These are phyloP conservation scores for Striga asiatica DNA, from an alignment of 257 asterid species.

Conservation along the genomic window DNA sequence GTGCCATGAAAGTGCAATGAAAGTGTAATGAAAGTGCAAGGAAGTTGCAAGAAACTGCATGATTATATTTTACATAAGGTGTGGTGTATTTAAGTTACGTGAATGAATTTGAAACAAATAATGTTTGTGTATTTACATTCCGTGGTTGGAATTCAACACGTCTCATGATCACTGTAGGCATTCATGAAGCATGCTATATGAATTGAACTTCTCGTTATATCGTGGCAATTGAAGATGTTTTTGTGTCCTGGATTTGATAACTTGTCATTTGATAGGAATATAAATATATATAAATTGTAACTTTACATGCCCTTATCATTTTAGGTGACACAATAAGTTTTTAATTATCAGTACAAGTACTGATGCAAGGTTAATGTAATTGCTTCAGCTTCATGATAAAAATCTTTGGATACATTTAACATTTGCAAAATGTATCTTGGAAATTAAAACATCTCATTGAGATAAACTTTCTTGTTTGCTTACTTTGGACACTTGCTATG, in stretches of 20 bases:
- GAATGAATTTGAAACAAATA: too few relatives aligned
- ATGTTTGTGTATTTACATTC: too few relatives aligned
- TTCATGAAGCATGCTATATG: background rate
- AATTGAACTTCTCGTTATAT: background rate
- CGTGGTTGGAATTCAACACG: too few relatives aligned
- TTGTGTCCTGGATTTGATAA: background rate
- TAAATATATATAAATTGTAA: background rate
- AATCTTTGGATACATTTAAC: too few relatives aligned
- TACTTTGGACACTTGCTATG: background rate
- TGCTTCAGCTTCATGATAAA: too few relatives aligned
- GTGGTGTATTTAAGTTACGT: too few relatives aligned
- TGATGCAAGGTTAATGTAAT: background rate
- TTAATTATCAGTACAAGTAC: background rate
- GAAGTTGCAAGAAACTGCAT: too few relatives aligned
- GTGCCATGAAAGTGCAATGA: too few relatives aligned
- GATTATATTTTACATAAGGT: too few relatives aligned
- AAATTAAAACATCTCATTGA: background rate
- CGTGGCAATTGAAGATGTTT: background rate
- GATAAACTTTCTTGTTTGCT: background rate
- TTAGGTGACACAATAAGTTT: background rate
- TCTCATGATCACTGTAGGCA: constrained; percentile 3
- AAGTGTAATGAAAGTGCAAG: too few relatives aligned
- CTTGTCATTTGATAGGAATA: background rate
- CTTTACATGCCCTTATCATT: background rate
- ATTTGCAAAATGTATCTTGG: background rate